Evolutionary conservation across 192 early-diverging fungal genomes (phyloP), one percentile per base, ranked within the genome.

Genomic region (Rhizoclosmatium globosum): DNA sequence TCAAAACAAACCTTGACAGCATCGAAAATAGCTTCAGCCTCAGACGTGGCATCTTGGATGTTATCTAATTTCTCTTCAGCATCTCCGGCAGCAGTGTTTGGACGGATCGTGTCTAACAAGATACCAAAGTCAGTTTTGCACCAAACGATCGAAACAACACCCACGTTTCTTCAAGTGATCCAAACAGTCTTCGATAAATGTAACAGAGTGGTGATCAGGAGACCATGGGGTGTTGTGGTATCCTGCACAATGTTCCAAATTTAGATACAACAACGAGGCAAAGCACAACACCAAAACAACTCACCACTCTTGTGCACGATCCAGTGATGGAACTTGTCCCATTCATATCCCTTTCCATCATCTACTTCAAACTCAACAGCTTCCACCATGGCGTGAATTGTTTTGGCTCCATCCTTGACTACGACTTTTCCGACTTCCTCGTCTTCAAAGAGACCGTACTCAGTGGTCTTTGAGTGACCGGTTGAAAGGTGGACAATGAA

Each of bases 251-350:
- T 15, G 9, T 17, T 68, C 65, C 39, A 68, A 44, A 64, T 23
- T 46, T 38, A 45, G 9, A 11, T 6, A 45, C 19, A 7, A 62
- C 0, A 39, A 62, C 2, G 21, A 68, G 31, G 62, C 1, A 64
- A 64, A 23, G n/a, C n/a, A 64, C 23, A 2, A 44, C 15, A 9
- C 7, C 19, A 31, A 31, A 4, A 43, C 17, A 15, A 68, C 39
- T 47, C 41, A 71, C 72, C 72, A 38, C 53, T 59, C 58, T 74
- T 41, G 42, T 41, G 44, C 39, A 62, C 17, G n/a, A 74, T 61
- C 72, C 72, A 74, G 9, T 74, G 13, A 19, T 74, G 21, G 17
- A 74, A 62, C 72, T 74, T 74, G 21, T 19, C 7, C 72, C 72
- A 74, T 53, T 58, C 58, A 58, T 74, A 74, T 13, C 69, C 69